Percentiles rank a stretch among this genome's conserved stretches.
Evolutionary conservation across 371 early-diverging fungal species (phyloP).

Genomic region (Mucor saturninus): DNA sequence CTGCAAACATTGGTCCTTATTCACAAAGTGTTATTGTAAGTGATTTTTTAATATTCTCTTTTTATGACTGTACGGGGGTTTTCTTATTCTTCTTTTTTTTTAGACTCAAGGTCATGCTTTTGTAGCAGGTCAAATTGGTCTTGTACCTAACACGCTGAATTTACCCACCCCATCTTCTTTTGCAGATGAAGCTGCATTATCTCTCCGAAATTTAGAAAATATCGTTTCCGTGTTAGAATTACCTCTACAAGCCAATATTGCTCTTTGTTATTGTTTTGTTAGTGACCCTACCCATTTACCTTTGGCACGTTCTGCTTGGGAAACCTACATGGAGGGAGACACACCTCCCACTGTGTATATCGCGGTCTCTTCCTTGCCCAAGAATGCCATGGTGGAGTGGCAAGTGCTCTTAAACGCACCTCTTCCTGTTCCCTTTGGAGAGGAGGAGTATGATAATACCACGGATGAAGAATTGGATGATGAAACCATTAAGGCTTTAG

Average conservation of each 20-base stretch:
- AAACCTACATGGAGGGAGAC: slow-evolving; percentile 18
- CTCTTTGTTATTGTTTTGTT: slow-evolving; percentile 56
- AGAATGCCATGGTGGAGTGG: slow-evolving; percentile 67
- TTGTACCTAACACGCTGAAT: slow-evolving; percentile 66
- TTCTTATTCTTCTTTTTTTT: not conserved
- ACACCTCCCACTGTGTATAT: slow-evolving; percentile 53
- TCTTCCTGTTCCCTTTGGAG: slow-evolving; percentile 14
- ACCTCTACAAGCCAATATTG: slow-evolving; percentile 33
- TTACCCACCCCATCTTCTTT: slow-evolving; percentile 44
- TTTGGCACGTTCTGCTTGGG: slow-evolving; percentile 46
- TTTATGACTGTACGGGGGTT: not conserved
- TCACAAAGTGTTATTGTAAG: slow-evolving; percentile 68
- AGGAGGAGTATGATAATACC: slow-evolving; percentile 34
- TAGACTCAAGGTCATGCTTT: slow-evolving; percentile 62
- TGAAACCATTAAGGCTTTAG: slow-evolving; percentile 1
- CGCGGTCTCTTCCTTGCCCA: slow-evolving; percentile 64
- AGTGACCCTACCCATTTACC: slow-evolving; percentile 34
- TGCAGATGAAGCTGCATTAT: slow-evolving; percentile 36
- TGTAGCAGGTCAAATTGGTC: slow-evolving; percentile 81
- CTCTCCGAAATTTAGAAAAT: slow-evolving; percentile 51
- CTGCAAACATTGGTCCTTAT: slow-evolving; percentile 84
- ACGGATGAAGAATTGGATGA: slow-evolving; percentile 43
- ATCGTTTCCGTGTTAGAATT: slow-evolving; percentile 40
- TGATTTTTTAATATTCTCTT: not conserved
- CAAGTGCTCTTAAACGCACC: slow-evolving; percentile 48